These are phyloP conservation scores for Panellus pusillus DNA, from an alignment of 768 basidiomycete species.

Conservation along the genomic window DNA sequence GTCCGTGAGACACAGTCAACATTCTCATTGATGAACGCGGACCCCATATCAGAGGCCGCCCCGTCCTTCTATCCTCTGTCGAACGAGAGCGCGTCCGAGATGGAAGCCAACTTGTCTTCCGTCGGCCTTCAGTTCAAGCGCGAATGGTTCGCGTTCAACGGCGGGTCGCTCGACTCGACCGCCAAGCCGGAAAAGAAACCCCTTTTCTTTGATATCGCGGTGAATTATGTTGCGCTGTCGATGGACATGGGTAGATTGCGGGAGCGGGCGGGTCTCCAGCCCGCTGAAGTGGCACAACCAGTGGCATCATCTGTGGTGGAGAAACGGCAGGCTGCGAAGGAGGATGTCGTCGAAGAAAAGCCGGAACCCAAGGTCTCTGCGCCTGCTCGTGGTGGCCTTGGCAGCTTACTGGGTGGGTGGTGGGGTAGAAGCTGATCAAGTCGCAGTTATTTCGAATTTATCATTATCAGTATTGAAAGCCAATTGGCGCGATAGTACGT, in stretches of 20 bases:
- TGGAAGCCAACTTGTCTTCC: constrained; percentile 52
- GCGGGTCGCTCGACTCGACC: constrained; percentile 52
- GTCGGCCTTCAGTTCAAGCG: constrained; percentile 59
- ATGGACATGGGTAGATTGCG: constrained; percentile 73
- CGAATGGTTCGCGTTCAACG: constrained; percentile 80
- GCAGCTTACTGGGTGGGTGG: constrained; percentile 77
- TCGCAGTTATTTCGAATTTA: not conserved
- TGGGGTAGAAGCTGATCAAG: constrained; percentile 56
- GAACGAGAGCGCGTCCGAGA: constrained; percentile 38
- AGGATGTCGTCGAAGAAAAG: constrained; percentile 56
- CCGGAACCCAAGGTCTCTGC: constrained; percentile 49
- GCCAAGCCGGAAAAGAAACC: constrained; percentile 71
- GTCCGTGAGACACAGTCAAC: constrained; percentile 68
- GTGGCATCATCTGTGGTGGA: constrained; percentile 32
- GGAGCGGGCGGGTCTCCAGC: constrained; percentile 67
- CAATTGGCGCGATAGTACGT: constrained; percentile 12
- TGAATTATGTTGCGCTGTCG: constrained; percentile 80
- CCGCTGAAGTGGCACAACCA: constrained; percentile 25
- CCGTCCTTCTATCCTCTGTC: constrained; percentile 58
- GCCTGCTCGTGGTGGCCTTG: constrained; percentile 53
- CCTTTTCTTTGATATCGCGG: constrained; percentile 90
- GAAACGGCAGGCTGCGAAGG: constrained; percentile 51
- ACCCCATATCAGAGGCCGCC: constrained; percentile 44
- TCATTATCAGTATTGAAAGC: constrained; percentile 2
- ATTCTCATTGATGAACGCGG: constrained; percentile 46